Evolutionary conservation across 768 basidiomycete species (phyloP).

Genomic region (Tricholoma bakamatsutake): DNA sequence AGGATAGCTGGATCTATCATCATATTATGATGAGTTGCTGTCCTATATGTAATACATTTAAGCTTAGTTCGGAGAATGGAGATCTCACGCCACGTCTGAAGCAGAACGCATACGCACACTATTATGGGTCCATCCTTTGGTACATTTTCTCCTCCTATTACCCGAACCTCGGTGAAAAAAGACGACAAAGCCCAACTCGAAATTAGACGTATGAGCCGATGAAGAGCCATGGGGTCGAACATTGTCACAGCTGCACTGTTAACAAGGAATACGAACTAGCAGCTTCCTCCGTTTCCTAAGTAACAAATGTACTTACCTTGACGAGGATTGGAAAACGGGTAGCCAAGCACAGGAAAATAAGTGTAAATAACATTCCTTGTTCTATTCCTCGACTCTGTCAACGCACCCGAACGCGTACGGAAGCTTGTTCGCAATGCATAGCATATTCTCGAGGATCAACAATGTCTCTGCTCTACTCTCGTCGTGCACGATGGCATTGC

Average conservation of each 20-base stretch:
- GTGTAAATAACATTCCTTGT: neutral
- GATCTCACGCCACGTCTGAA: neutral
- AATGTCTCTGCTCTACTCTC: slow-evolving; percentile 70
- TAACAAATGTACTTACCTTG: too few species aligned
- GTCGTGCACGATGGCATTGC: slow-evolving; percentile 66
- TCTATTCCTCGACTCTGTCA: neutral
- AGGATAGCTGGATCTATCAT: slow-evolving; percentile 83
- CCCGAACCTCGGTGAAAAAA: slow-evolving; percentile 85
- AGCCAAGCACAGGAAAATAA: neutral
- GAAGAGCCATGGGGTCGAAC: slow-evolving; percentile 43
- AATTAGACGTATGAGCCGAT: slow-evolving; percentile 64
- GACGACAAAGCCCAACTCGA: slow-evolving; percentile 72
- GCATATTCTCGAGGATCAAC: slow-evolving; percentile 62
- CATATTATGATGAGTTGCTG: slow-evolving; percentile 93
- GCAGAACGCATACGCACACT: slow-evolving; percentile 52
- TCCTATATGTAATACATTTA: slow-evolving; percentile 33
- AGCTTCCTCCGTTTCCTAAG: too few species aligned
- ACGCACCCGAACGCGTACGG: neutral
- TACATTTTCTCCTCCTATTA: slow-evolving; percentile 86
- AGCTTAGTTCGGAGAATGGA: neutral
- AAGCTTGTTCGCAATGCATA: slow-evolving; percentile 49
- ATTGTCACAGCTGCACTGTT: neutral
- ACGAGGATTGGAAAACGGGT: too few species aligned
- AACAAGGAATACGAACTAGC: neutral
- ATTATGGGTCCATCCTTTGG: slow-evolving; percentile 87